Evolutionary conservation across 202 grass and related monocot genomes (phyloP), one percentile per base, ranked within the genome.

Genomic region (Elaeis oleifera): DNA sequence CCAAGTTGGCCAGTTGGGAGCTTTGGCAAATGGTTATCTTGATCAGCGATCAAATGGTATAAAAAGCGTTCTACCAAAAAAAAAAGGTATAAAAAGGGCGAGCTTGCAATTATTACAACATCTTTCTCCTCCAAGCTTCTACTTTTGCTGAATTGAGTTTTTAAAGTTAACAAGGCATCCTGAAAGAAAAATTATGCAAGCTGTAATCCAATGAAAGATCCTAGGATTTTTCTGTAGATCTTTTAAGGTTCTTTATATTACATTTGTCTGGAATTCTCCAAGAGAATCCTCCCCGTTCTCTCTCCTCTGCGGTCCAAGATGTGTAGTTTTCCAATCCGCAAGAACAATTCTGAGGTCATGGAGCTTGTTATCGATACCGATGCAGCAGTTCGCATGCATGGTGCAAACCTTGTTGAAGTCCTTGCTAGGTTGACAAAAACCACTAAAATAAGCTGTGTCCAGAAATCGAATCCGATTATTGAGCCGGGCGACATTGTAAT

Each of bases 381-480:
- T 75, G 22, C 90, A 95, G 68, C 90, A 95, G 6, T 88, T 95
- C 0, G 90, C 90, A 1, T 95, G 90, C 21, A 95, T 51, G 0
- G 90, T 95, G 76, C 82, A 89, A 25, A 95, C 74, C 67, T 86
- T 86, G 82, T 95, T 89, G 50, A 95, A 73, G 72, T 95, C 90
- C 74, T 85, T 83, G 58, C 79, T 74, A 67, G 89, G 79, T 73
- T 95, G 90, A 5, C 90, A 95, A 70, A 95, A 95, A 0, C 90
- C 90, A 14, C 67, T 69, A 68, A 88, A 44, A 61, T 89, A 95
- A 4, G 22, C 21, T 18, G 85, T 89, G 81, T 89, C 82, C 55
- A 92, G 74, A 70, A 92, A 92, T 80, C 87, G 88, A 58, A 92
- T 81, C 49, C 8, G 18, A 2, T 66, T 8, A 23, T 56, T 71